Percentiles rank a stretch among this genome's conserved stretches.
phyloP scores from a whole-genome alignment of 2,329 filamentous ascomycete genomes.

The Fusarium cyanostomum region DNA sequence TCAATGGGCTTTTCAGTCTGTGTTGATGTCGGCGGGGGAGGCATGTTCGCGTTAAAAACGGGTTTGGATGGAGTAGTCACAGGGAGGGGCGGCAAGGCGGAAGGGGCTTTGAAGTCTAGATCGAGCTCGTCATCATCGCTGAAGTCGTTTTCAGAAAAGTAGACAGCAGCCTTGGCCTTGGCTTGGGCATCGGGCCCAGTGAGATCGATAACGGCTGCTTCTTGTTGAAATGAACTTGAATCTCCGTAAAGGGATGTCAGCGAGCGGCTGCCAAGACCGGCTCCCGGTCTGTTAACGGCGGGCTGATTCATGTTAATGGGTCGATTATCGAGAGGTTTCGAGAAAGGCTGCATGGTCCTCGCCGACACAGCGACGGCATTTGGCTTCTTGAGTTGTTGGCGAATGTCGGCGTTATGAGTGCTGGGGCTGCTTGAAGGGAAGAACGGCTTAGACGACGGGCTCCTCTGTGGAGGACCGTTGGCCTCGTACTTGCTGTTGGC shows the following conservation, averaged over 20 bases:
- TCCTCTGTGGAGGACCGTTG: conserved; percentile 47
- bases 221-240: conserved; percentile 57
- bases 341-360: conserved; percentile 47
- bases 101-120: conserved; percentile 70
- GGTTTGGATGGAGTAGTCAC: conserved; percentile 30
- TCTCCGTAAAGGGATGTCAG: conserved; percentile 56
- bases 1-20: conserved; percentile 56
- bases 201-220: conserved; percentile 48
- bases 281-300: conserved; percentile 18
- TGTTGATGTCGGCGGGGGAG: conserved; percentile 42
- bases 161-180: conserved; percentile 54
- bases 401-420: conserved; percentile 57
- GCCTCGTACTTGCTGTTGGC: conserved; percentile 53
- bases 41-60: conserved; percentile 39
- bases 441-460: conserved; percentile 59
- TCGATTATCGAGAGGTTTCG: conserved; percentile 42
- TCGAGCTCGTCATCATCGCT: conserved; percentile 84
- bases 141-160: conserved; percentile 84
- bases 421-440: conserved; percentile 67
- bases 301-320: conserved; percentile 47
- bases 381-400: conserved; percentile 60
- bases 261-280: conserved; percentile 35
- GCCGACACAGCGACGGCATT: conserved; percentile 52
- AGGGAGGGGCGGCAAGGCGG: conserved; percentile 55
- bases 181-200: conserved; percentile 42